Evolutionary conservation across 352 stramenopile genomes (phyloP).

Genomic region (Pythium folliculosum): DNA sequence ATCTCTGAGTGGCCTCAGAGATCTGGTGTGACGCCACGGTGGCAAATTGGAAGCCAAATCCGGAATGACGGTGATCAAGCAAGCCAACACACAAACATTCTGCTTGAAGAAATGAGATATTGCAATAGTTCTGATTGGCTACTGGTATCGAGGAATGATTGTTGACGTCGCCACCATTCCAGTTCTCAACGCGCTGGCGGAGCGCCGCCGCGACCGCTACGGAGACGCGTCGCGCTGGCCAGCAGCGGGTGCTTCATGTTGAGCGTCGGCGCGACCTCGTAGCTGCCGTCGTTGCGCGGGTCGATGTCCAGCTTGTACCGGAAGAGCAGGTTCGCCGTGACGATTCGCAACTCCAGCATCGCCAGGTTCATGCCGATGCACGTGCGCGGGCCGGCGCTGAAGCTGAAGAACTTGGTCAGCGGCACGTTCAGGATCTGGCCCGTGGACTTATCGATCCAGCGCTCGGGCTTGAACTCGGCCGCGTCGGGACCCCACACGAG

Average conservation of each 20-base stretch:
- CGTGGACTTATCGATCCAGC: conserved; percentile 40
- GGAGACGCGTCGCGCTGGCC: neutral
- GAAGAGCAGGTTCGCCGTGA: conserved; percentile 23
- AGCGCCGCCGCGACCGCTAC: too few species aligned
- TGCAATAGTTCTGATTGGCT: too few species aligned
- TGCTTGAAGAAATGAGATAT: too few species aligned
- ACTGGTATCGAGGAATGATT: too few species aligned
- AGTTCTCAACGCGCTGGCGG: too few species aligned
- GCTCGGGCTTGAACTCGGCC: conserved; percentile 60
- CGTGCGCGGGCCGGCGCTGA: conserved; percentile 35
- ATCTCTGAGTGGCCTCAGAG: too few species aligned
- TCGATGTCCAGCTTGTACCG: conserved; percentile 20
- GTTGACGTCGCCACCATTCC: too few species aligned
- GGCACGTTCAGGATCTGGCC: conserved; percentile 11
- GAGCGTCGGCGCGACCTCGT: conserved; percentile 3
- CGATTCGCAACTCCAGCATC: conserved; percentile 40
- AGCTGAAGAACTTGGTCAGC: conserved; percentile 36
- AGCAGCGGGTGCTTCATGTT: conserved; percentile 27
- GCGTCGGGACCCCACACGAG: conserved; percentile 54
- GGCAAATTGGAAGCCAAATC: too few species aligned
- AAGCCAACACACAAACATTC: too few species aligned
- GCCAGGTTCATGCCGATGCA: conserved; percentile 40
- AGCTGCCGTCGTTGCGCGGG: conserved; percentile 15
- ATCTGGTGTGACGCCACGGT: too few species aligned
- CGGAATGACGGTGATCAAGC: too few species aligned